Percentiles rank a stretch among this genome's conserved stretches.
phyloP scores from a whole-genome alignment of 2,329 filamentous ascomycete genomes.

The Scolecobasidium constrictum region DNA sequence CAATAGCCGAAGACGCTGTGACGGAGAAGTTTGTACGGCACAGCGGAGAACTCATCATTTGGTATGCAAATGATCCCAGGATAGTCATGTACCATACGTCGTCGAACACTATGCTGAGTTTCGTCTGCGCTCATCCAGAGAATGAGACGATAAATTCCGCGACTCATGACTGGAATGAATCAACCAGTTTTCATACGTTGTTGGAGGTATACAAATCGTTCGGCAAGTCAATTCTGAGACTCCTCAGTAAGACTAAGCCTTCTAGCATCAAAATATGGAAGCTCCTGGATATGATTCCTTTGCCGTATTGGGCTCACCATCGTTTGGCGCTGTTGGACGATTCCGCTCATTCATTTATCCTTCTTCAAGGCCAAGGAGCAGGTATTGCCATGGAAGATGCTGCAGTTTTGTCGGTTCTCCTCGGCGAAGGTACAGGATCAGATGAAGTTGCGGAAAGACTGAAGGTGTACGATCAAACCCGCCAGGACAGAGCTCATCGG shows the following conservation, averaged over 20 bases:
- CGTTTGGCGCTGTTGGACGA: slow-evolving; percentile 52
- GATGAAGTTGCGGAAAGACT: slow-evolving; percentile 45
- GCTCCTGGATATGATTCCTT: slow-evolving; percentile 49
- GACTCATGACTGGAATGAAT: slow-evolving; percentile 24
- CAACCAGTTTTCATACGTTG: slow-evolving; percentile 24
- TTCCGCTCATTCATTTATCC: slow-evolving; percentile 57
- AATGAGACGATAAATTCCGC: slow-evolving; percentile 16
- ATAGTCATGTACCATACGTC: slow-evolving; percentile 38
- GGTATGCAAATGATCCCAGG: slow-evolving; percentile 30
- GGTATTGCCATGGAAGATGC: slow-evolving; percentile 58
- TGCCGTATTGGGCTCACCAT: slow-evolving; percentile 45
- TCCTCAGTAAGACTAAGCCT: no score
- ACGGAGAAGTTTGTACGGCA: slow-evolving; percentile 27
- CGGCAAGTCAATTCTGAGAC: no score
- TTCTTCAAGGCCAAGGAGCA: slow-evolving; percentile 53
- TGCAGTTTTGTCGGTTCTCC: slow-evolving; percentile 44
- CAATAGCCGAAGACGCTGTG: slow-evolving; percentile 27
- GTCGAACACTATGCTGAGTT: slow-evolving; percentile 37
- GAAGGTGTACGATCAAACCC: slow-evolving; percentile 46
- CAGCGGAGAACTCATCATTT: slow-evolving; percentile 32
- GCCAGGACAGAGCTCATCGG: slow-evolving; percentile 44
- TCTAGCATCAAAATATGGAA: slow-evolving; percentile 38
- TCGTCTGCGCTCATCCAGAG: slow-evolving; percentile 28
- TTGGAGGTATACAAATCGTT: slow-evolving; percentile 23
- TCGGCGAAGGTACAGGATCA: slow-evolving; percentile 34